Evolutionary conservation across 371 early-diverging fungal species (phyloP), one percentile per base, ranked within the genome.

Genomic region (Rhizopus arrhizus): DNA sequence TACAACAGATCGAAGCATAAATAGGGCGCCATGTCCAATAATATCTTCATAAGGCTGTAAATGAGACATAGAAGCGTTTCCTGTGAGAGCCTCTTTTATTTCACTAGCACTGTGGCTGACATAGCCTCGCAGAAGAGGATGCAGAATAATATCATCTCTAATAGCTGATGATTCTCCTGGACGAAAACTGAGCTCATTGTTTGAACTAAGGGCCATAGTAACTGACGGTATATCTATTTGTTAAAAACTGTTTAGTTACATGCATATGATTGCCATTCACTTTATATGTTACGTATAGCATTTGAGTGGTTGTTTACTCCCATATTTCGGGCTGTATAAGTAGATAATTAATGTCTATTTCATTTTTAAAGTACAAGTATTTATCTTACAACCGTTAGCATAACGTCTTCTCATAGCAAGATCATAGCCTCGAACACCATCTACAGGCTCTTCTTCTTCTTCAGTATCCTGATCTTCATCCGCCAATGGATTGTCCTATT

Each of bases 41-140:
- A 91, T 69, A 47, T 89, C 89, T 56, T 89, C 89, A 60, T 90
- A 85, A 1, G 89, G 80, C 43, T 68, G 68, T 6, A 68, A 36
- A 56, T 68, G 60, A 13, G 63, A 63, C 33, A 63, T 34, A 9
- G 57, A 41, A 10, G 49, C 38, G 4, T 48, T 58, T 32, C 52
- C 59, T 32, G 50, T 38, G 7, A 45, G 28, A 31, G 32, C 22
- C 28, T 48, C 48, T 4, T 29, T 48, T 22, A 48, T 28, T 34
- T 47, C 58, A 11, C 66, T 70, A 22, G 65, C 65, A 8, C 59
- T 67, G 41, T 69, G 29, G 5, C 28, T 66, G 5, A 9, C 12
- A 4, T 53, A 54, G 4, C 47, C 40, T 53, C 53, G 48, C 29
- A 68, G 42, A 10, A 68, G 43, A 6, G 68, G 68, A 40, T 68